Conservation (phyloP, 257 asterid species). For the Nicotiana attenuata region DNA sequence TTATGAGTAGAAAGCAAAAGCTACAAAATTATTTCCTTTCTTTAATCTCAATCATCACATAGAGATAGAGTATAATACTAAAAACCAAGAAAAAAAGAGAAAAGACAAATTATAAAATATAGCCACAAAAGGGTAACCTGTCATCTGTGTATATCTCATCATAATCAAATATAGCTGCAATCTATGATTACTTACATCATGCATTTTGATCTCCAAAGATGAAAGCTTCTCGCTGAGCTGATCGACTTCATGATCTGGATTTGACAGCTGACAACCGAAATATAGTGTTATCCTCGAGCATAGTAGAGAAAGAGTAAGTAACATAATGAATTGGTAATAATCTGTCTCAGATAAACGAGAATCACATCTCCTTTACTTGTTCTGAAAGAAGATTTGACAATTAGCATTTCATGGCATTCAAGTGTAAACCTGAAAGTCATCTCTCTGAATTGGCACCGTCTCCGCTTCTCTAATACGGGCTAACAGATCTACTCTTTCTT, state of each 20-base stretch:
- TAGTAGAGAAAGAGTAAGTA: not conserved
- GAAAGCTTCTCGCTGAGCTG: conserved; percentile 36
- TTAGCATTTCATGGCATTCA: conserved; percentile 1
- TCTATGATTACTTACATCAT: conserved; percentile 27
- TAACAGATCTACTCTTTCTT: conserved; percentile 43
- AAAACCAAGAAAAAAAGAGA: not conserved
- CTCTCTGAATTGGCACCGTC: conserved; percentile 16
- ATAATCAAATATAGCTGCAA: not conserved
- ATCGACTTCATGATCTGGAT: conserved; percentile 31
- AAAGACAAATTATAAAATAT: not conserved
- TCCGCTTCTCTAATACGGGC: conserved; percentile 35
- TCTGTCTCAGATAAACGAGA: not conserved
- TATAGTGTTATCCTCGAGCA: not conserved
- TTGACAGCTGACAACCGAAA: conserved; percentile 10
- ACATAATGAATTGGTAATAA: not conserved
- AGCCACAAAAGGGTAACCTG: not conserved
- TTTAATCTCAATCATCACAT: not conserved
- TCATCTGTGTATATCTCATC: not conserved
- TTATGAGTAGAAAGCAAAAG: not conserved
- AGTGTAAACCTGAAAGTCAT: conserved; percentile 42
- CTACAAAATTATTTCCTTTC: not conserved
- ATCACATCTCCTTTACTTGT: not conserved
- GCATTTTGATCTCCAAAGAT: conserved; percentile 37
- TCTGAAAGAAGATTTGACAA: not conserved
- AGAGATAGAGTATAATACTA: not conserved